These are phyloP conservation scores for Lenzites betulinus DNA, from an alignment of 768 basidiomycete genomes.

Conservation along the genomic window DNA sequence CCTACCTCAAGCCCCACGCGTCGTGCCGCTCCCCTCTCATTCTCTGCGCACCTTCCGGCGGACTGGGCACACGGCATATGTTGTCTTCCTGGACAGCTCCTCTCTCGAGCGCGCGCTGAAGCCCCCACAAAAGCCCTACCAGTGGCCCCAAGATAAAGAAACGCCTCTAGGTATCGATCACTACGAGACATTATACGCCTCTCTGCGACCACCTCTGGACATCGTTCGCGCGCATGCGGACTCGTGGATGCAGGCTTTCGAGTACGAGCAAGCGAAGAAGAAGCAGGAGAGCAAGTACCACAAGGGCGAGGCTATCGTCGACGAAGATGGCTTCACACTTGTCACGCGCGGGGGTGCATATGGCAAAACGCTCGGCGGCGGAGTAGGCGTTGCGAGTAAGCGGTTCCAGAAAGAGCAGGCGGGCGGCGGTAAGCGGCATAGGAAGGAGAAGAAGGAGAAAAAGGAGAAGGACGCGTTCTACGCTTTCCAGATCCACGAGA, in stretches of 20 bases:
- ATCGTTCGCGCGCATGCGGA: conserved; percentile 79
- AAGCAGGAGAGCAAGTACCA: conserved; percentile 66
- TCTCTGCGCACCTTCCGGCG: conserved; percentile 57
- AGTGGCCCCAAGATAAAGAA: conserved; percentile 63
- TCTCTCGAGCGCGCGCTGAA: conserved; percentile 69
- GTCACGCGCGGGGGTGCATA: conserved; percentile 92
- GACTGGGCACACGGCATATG: conserved; percentile 70
- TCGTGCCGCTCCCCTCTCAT: conserved; percentile 60
- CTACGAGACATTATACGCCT: conserved; percentile 62
- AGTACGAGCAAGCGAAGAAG: conserved; percentile 64
- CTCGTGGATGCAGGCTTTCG: conserved; percentile 73
- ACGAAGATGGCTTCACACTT: conserved; percentile 93
- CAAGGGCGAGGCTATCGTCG: conserved; percentile 87
- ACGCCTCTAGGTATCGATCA: conserved; percentile 72
- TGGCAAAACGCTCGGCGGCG: conserved; percentile 85
- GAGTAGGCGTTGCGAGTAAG: conserved; percentile 65
- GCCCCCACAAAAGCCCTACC: conserved; percentile 50
- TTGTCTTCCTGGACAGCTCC: conserved; percentile 70
- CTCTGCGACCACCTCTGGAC: conserved; percentile 76
- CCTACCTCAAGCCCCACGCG: conserved; percentile 42
- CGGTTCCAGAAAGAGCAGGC: conserved; percentile 41
- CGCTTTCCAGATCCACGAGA: conserved; percentile 88
- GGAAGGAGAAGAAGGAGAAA: conserved; percentile 68
- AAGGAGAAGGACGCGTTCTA: conserved; percentile 70
- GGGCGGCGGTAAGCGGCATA: conserved; percentile 39